Base-by-base conservation (phyloP, 768 basidiomycete genomes). In the Mycena amicta region DNA sequence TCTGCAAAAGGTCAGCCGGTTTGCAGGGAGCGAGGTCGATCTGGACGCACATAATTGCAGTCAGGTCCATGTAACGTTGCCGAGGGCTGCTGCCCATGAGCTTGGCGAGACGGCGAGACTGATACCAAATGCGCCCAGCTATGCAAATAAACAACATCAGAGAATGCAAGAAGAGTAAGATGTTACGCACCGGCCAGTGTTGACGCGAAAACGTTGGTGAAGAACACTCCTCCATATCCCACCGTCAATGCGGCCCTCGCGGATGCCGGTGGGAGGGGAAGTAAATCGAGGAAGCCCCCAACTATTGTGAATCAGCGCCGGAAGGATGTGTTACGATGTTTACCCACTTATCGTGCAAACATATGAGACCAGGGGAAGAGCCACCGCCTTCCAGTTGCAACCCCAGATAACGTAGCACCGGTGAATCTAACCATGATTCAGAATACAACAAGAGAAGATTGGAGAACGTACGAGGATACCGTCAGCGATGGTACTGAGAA, bases 401-500 rank as follows among this genome's bases (percentile, higher is more conserved):
- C 47, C 47, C 47, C 47, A 49, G 27, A 49, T 49, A 49, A 49
- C 47, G 47, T 26, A 49, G 47, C 47, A 49, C 11, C 47, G 47
- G n/a, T 49, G 47, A n/a, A 49, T 49, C 43, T 45, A n/a, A n/a
- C 15, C 6, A n/a, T 45, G 22, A 15, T 8, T 45, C 43, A 15
- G 43, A 15, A 15, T n/a, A n/a, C 5, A 45, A n/a, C 22, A 37
- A 37, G 18, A 37, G 18, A 8, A 8, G 33, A 23, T 23, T 16
- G 13, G 13, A 23, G 12, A 8, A 37, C 43, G 43, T 23, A 45
- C 43, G n/a, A 49, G 12, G 26, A 49, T n/a, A 8, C 12, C 47
- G 26, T 49, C 47, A 4, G 47, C 47, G 47, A 49, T 45, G 8
- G 15, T n/a, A 23, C 43, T 45, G 22, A 45, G 43, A 18, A 37